These are phyloP conservation scores for Heliamphora exappendiculata DNA, from an alignment of 148 eudicot genomes.

Conservation along the genomic window DNA sequence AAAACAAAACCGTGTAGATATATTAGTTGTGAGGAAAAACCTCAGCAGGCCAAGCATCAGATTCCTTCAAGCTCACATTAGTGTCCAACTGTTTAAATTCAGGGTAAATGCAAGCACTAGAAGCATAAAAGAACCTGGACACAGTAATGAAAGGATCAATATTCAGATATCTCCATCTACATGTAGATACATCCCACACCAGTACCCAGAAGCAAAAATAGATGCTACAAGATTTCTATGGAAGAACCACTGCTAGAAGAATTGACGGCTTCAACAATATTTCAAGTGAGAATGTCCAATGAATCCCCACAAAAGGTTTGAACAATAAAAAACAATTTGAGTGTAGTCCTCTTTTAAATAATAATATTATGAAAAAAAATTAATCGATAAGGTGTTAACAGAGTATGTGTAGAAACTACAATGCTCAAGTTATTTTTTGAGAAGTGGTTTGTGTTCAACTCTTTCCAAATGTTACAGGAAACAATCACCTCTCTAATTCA, in stretches of 20 bases:
- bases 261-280: neutral
- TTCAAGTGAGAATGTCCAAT: no score
- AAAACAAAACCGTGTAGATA: neutral
- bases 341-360: neutral
- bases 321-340: neutral
- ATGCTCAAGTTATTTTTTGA: neutral
- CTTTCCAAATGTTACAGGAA: no score
- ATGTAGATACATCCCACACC: neutral
- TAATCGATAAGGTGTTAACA: neutral
- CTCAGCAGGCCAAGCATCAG: conserved; percentile 63
- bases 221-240: neutral
- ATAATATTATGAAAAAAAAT: neutral
- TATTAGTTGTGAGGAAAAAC: conserved; percentile 13
- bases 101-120: conserved; percentile 56
- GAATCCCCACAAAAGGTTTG: neutral
- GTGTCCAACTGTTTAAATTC: conserved; percentile 58
- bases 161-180: neutral
- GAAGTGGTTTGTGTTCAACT: neutral
- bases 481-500: neutral
- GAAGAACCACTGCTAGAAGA: neutral
- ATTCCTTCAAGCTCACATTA: conserved; percentile 52
- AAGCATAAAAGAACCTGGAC: conserved; percentile 47
- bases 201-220: neutral
- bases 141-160: neutral
- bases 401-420: neutral